Evolutionary conservation across 306 rosid genomes (phyloP).

Genomic region (Castanea sativa): DNA sequence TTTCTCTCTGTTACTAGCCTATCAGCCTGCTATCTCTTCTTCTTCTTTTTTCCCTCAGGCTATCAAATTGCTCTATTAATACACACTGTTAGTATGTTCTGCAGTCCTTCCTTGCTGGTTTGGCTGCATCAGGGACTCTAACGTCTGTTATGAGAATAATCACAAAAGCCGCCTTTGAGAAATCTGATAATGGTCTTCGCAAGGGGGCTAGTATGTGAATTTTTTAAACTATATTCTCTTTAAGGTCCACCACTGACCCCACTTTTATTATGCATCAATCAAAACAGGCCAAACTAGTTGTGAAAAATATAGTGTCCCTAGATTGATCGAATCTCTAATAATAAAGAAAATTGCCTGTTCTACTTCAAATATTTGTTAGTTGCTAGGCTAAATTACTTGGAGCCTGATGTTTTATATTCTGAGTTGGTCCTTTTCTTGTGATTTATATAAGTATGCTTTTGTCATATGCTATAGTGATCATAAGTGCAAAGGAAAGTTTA

Average conservation of each 20-base stretch:
- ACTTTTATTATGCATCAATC: too few relatives aligned
- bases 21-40: neutral
- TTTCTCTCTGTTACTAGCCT: neutral
- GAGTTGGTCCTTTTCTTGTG: too few relatives aligned
- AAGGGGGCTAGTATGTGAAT: slow-evolving; percentile 71
- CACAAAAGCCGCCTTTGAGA: slow-evolving; percentile 65
- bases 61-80: neutral
- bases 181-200: slow-evolving; percentile 66
- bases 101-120: slow-evolving; percentile 84
- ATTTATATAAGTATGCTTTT: too few relatives aligned
- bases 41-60: neutral
- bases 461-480: neutral
- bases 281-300: too few relatives aligned
- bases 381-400: neutral
- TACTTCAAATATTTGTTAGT: neutral
- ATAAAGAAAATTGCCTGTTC: neutral
- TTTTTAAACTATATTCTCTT: neutral
- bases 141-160: slow-evolving; percentile 57
- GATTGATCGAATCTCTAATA: neutral
- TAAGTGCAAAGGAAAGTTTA: neutral
- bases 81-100: neutral
- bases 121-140: slow-evolving; percentile 84
- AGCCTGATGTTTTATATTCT: neutral
- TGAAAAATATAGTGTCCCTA: too few relatives aligned
- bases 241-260: accelerated